phyloP scores from a whole-genome alignment of 2,329 filamentous ascomycete genomes.

The Ophiostoma montium region DNA sequence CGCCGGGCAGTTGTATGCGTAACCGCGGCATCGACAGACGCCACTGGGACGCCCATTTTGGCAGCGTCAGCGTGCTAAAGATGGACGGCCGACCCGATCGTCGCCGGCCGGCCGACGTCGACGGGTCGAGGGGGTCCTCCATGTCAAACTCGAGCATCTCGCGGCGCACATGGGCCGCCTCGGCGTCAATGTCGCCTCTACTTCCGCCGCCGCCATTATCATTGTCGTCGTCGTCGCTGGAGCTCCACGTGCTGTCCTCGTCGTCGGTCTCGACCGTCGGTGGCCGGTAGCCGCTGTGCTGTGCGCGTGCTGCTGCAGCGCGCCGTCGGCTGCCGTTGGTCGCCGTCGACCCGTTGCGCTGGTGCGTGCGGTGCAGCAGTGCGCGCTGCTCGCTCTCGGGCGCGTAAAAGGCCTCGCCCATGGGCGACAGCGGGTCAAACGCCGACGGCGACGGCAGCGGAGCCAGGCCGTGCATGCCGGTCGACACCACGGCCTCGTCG shows the following conservation, averaged over 20 bases:
- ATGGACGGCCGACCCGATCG: constrained; percentile 22
- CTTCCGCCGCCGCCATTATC: constrained; percentile 14
- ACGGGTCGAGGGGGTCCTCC: constrained; percentile 43
- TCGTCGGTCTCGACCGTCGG: constrained; percentile 71
- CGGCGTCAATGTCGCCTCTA: constrained; percentile 30
- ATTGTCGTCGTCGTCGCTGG: constrained; percentile 25
- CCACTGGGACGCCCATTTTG: constrained; percentile 41
- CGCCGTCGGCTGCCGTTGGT: constrained; percentile 19
- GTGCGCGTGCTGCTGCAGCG: constrained; percentile 19
- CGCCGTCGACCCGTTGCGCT: constrained; percentile 23
- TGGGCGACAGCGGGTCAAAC: constrained; percentile 38
- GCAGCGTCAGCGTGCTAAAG: constrained; percentile 39
- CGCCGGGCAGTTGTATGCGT: constrained; percentile 28
- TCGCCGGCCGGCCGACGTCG: constrained; percentile 11
- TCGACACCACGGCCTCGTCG: constrained; percentile 57
- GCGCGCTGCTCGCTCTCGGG: constrained; percentile 63
- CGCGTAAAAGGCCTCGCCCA: constrained; percentile 49
- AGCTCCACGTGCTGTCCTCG: constrained; percentile 42
- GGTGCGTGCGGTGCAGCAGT: constrained; percentile 44
- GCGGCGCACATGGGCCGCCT: constrained; percentile 55
- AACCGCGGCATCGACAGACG: constrained; percentile 29
- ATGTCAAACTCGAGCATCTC: constrained; percentile 87
- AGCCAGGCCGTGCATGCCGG: constrained; percentile 30
- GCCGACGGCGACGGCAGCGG: constrained; percentile 6
- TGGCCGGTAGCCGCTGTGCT: constrained; percentile 51